Evolutionary conservation across 2,329 filamentous ascomycete genomes (phyloP).

Genomic region (Trichophyton mentagrophytes): DNA sequence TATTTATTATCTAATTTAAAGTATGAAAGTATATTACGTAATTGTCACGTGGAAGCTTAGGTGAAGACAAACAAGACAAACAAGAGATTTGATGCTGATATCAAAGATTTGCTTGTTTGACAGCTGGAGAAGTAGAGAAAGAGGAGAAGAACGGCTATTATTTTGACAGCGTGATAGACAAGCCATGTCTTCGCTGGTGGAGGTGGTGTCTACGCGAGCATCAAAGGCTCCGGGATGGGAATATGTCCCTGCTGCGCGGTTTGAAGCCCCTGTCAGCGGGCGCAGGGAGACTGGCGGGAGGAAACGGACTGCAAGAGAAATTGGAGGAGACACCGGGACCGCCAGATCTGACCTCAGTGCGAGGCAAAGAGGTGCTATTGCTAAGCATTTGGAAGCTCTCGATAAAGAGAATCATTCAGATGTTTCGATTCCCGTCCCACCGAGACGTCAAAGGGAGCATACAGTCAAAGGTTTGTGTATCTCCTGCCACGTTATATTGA

Average conservation of each 20-base stretch:
- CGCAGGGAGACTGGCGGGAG: slow-evolving; percentile 39
- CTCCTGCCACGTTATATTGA: not conserved
- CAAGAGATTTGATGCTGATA: not conserved
- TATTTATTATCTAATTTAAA: no score
- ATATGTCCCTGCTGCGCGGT: slow-evolving; percentile 66
- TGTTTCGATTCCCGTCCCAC: slow-evolving; percentile 55
- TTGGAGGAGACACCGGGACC: slow-evolving; percentile 26
- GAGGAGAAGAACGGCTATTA: not conserved
- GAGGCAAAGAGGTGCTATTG: slow-evolving; percentile 68
- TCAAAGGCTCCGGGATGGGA: slow-evolving; percentile 78
- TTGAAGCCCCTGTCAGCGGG: slow-evolving; percentile 37
- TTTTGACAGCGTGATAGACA: slow-evolving; percentile 6
- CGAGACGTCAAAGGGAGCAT: slow-evolving; percentile 37
- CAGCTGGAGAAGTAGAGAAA: not conserved
- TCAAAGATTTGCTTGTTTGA: not conserved
- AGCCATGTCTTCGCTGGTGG: slow-evolving; percentile 53
- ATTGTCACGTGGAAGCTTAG: no score
- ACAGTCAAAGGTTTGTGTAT: slow-evolving; percentile 27
- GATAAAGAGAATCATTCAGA: slow-evolving; percentile 68
- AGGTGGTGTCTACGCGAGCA: slow-evolving; percentile 55
- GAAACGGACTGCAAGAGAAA: slow-evolving; percentile 58
- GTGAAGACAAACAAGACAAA: not conserved
- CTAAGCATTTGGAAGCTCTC: slow-evolving; percentile 69
- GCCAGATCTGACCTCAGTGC: slow-evolving; percentile 54
- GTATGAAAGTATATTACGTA: not conserved